phyloP scores from a whole-genome alignment of 2,329 filamentous ascomycete genomes.

The Sporothrix curviconia region DNA sequence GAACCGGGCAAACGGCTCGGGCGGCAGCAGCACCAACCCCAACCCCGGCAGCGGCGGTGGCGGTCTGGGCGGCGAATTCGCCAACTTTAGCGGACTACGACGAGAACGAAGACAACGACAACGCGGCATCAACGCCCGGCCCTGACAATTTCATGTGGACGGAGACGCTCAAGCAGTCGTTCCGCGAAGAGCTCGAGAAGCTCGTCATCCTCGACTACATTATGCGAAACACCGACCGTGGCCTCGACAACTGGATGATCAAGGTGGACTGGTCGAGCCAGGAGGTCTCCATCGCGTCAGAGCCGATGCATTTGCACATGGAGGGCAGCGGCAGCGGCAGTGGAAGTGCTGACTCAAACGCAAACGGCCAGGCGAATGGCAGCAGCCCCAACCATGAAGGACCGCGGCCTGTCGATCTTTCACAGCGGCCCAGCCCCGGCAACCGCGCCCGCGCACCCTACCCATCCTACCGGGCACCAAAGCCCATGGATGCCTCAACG shows the following conservation, averaged over 20 bases:
- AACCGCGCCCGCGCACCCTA: conserved; percentile 51
- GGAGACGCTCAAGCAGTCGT: conserved; percentile 77
- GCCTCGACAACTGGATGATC: conserved; percentile 99
- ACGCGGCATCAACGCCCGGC: conserved; percentile 26
- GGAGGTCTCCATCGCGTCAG: conserved; percentile 77
- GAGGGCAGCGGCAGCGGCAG: conserved; percentile 40
- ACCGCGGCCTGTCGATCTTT: conserved; percentile 56
- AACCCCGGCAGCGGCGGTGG: neutral
- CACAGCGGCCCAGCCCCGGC: conserved; percentile 35
- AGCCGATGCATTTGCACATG: conserved; percentile 64
- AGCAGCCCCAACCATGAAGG: conserved; percentile 36
- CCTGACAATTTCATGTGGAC: conserved; percentile 74
- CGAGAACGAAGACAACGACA: conserved; percentile 17
- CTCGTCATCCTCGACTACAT: conserved; percentile 97
- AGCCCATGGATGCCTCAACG: conserved; percentile 74
- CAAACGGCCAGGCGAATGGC: conserved; percentile 15
- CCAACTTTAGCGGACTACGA: conserved; percentile 14
- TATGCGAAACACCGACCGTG: conserved; percentile 96
- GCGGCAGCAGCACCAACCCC: neutral
- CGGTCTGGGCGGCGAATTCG: neutral
- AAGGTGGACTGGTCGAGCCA: conserved; percentile 83
- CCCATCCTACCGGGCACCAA: conserved; percentile 65
- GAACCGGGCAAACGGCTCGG: neutral
- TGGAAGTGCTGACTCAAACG: conserved; percentile 26
- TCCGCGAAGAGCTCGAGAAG: conserved; percentile 92